phyloP scores from a whole-genome alignment of 169 alveolate genomes.

The Plasmodium reichenowi region DNA sequence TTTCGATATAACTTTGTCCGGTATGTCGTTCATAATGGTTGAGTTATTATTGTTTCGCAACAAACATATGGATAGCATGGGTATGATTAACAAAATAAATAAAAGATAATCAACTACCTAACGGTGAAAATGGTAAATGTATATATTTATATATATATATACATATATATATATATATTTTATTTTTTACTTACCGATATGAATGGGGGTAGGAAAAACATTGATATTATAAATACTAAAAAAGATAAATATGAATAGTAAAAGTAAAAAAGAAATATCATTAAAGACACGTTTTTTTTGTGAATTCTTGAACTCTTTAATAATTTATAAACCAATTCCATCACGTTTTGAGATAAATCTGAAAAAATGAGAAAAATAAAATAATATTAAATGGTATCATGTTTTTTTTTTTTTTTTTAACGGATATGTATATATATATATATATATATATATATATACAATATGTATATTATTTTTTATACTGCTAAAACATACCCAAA shows the following conservation, averaged over 20 bases:
- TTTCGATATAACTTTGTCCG: constrained; percentile 41
- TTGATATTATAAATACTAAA: constrained; percentile 15
- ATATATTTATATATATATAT: not conserved
- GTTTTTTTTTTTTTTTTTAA: not conserved
- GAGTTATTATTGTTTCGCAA: constrained; percentile 33
- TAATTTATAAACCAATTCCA: constrained; percentile 61
- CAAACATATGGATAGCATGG: constrained; percentile 38
- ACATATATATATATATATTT: not conserved
- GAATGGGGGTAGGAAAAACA: constrained; percentile 50
- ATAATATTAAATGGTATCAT: not conserved
- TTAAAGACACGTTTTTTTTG: constrained; percentile 52
- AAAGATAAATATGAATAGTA: constrained; percentile 50
- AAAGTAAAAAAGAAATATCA: constrained; percentile 52
- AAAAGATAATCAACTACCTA: constrained; percentile 43
- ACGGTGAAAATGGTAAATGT: not conserved
- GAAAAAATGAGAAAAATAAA: not conserved
- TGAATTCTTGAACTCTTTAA: constrained; percentile 53
- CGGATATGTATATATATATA: not conserved
- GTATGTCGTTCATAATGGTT: constrained; percentile 66
- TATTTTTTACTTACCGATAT: constrained; percentile 32
- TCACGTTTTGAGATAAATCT: constrained; percentile 46
- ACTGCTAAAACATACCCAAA: constrained; percentile 4
- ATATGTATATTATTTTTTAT: constrained; percentile 5
- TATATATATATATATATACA: not conserved
- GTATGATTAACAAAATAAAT: constrained; percentile 29